Evolutionary conservation across 495 filamentous ascomycete species (phyloP), one percentile per base, ranked within the genome.

Genomic region (Neurospora sp.): DNA sequence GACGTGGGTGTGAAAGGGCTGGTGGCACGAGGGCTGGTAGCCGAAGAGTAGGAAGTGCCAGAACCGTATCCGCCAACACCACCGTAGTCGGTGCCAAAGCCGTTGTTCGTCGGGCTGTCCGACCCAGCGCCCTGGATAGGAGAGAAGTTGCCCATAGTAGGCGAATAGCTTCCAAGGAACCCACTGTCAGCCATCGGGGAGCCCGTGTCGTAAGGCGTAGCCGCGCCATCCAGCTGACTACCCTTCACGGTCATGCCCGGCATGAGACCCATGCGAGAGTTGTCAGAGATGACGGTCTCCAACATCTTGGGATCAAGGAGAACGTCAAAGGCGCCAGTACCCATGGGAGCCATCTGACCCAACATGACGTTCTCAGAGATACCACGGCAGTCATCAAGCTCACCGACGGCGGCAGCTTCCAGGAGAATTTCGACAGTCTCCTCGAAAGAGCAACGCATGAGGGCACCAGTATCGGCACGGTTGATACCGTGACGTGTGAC

Each of bases 401-500:
- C 96, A 79, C 96, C 96, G 54, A 91, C 90, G 48, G 93, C 93
- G 48, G 96, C 96, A 43, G 96, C 96, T 73, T 99, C 96, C 38
- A 98, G 87, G 36, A 99, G 85, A 84, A 99, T 99, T 80, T 99
- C 96, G 39, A 99, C 96, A 0, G 96, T 99, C 78, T 99, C 96
- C 84, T 99, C 96, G 83, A 99, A 99, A 10, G 96, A 99, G 86
- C 96, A 99, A 79, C 96, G 91, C 96, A 99, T 99, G 78, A 99
- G 86, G 2, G 96, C 96, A 85, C 96, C 96, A 69, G 96, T 99
- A 77, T 99, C 96, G 15, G 94, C 92, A 76, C 96, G 90, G 83
- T 99, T 99, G 83, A 99, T 99, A 84, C 96, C 96, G 75, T 98
- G 96, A 81, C 96, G 93, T 72, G 96, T 98, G 71, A 98, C 94